Conservation (phyloP, 768 basidiomycete species). For the Brasilioporus rufonigricans region DNA sequence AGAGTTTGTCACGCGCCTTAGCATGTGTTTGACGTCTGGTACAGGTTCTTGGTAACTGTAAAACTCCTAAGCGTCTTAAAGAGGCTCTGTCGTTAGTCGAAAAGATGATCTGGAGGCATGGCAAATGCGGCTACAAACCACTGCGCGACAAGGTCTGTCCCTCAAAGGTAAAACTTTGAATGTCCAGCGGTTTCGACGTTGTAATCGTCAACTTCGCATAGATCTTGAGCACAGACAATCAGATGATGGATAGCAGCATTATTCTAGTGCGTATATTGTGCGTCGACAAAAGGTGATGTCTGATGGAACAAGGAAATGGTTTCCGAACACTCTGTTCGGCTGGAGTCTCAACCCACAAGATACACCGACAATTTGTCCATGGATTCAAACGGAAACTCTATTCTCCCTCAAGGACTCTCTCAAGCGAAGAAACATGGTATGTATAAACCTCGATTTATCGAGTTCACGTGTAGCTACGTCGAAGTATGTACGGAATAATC, state of each 20-base stretch:
- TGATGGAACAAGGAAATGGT: slow-evolving; percentile 59
- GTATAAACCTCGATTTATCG: slow-evolving; percentile 72
- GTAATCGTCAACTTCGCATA: slow-evolving; percentile 17
- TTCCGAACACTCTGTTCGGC: slow-evolving; percentile 61
- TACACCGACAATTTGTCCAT: slow-evolving; percentile 42
- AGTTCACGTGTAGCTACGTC: slow-evolving; percentile 63
- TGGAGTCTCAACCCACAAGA: slow-evolving; percentile 50
- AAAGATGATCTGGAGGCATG: slow-evolving; percentile 63
- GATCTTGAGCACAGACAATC: slow-evolving; percentile 39
- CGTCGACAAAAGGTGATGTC: background rate
- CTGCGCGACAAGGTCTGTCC: slow-evolving; percentile 67
- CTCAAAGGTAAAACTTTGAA: slow-evolving; percentile 54
- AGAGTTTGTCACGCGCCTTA: background rate
- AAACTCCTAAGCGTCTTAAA: slow-evolving; percentile 75
- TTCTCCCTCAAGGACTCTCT: slow-evolving; percentile 44
- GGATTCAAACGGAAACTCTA: slow-evolving; percentile 50
- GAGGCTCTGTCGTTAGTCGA: slow-evolving; percentile 51
- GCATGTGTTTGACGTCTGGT: background rate
- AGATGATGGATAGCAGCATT: slow-evolving; percentile 54
- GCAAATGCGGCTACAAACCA: slow-evolving; percentile 67
- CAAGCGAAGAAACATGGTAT: slow-evolving; percentile 45
- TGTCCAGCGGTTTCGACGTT: background rate
- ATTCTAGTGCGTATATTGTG: slow-evolving; percentile 50
- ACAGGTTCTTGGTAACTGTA: slow-evolving; percentile 44
- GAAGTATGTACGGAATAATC: slow-evolving; percentile 47